phyloP scores from a whole-genome alignment of 2,329 filamentous ascomycete species.

The Beauveria pseudobassiana region DNA sequence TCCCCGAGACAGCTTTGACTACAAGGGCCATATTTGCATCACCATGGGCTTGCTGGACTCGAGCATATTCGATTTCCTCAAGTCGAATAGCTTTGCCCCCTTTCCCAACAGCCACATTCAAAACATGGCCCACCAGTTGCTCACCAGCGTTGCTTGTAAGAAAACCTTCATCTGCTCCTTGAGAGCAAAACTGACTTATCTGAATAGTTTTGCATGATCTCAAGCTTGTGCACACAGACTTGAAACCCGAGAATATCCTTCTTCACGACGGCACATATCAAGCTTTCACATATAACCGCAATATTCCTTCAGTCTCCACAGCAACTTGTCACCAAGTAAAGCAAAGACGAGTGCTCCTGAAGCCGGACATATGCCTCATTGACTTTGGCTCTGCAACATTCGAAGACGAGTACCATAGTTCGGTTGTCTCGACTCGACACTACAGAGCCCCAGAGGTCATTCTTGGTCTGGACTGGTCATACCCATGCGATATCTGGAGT shows the following conservation, averaged over 20 bases:
- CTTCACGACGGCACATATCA: constrained; percentile 59
- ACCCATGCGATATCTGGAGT: constrained; percentile 66
- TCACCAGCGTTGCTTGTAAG: constrained; percentile 13
- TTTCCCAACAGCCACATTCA: constrained; percentile 12
- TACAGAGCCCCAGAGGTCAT: constrained; percentile 67
- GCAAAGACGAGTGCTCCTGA: constrained; percentile 56
- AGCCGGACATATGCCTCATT: constrained; percentile 63
- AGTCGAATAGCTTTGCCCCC: constrained; percentile 9
- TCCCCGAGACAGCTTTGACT: constrained; percentile 11
- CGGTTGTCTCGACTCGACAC: constrained; percentile 62
- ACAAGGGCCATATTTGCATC: constrained; percentile 12
- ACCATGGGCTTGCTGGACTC: constrained; percentile 9
- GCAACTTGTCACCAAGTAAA: constrained; percentile 53
- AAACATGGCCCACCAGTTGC: constrained; percentile 10
- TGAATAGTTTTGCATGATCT: constrained; percentile 81
- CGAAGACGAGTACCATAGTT: constrained; percentile 66
- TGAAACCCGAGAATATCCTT: constrained; percentile 65
- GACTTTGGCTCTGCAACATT: constrained; percentile 68
- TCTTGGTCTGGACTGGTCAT: constrained; percentile 63
- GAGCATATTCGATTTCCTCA: constrained; percentile 12
- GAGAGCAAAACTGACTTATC: constrained; percentile 14
- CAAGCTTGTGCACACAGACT: constrained; percentile 87
- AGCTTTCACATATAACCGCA: constrained; percentile 63
- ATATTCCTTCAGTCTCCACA: constrained; percentile 59
- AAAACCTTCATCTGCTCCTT: background rate